phyloP scores from a whole-genome alignment of 768 basidiomycete species.

The Leucosporidium yakuticum region DNA sequence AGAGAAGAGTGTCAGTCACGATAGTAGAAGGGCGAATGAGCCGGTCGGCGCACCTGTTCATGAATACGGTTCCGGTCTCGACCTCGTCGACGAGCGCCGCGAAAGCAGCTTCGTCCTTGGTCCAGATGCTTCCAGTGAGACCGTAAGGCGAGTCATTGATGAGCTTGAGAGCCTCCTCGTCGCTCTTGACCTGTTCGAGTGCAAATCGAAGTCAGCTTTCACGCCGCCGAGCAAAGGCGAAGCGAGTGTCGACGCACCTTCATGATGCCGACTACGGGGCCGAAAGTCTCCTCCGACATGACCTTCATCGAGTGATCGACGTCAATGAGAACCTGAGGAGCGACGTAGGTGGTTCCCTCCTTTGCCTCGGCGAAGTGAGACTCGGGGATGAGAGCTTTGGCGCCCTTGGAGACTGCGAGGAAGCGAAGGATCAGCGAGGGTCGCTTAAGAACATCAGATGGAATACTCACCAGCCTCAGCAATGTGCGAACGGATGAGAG shows the following conservation, averaged over 20 bases:
- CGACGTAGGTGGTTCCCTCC: conserved; percentile 73
- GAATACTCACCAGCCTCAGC: conserved; percentile 63
- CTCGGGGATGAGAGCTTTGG: conserved; percentile 66
- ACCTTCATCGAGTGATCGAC: conserved; percentile 89
- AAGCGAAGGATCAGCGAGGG: neutral
- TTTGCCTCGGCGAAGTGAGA: conserved; percentile 60
- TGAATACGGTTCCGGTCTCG: conserved; percentile 84
- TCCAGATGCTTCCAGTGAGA: conserved; percentile 92
- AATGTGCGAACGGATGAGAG: conserved; percentile 77
- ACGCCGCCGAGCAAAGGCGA: neutral
- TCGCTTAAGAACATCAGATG: neutral
- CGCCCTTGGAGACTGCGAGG: conserved; percentile 60
- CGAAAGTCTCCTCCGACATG: conserved; percentile 66
- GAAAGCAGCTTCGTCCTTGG: conserved; percentile 64
- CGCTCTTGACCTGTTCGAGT: conserved; percentile 59
- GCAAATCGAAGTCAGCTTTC: neutral
- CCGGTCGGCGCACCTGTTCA: conserved; percentile 59
- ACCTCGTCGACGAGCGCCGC: conserved; percentile 61
- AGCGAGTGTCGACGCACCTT: conserved; percentile 53
- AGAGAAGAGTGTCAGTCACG: conserved; percentile 16
- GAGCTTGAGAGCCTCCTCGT: conserved; percentile 76
- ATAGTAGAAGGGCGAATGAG: neutral
- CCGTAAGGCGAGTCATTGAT: conserved; percentile 98
- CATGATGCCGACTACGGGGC: conserved; percentile 86
- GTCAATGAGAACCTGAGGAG: conserved; percentile 80